These are phyloP conservation scores for Cotoneaster glaucophyllus DNA, from an alignment of 306 rosid genomes.

Conservation along the genomic window DNA sequence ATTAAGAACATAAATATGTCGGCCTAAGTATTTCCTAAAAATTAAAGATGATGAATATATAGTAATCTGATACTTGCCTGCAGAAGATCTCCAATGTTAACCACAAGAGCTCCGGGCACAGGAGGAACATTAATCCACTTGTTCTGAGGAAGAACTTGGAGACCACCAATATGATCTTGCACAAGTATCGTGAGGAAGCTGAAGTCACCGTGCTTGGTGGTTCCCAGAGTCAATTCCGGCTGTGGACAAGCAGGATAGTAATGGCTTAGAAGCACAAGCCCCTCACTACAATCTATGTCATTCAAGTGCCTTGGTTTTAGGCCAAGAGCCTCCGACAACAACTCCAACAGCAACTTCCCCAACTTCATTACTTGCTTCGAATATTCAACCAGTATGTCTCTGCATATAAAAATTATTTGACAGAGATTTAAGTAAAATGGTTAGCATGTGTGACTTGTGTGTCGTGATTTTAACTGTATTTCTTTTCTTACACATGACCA, in stretches of 20 bases:
- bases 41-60: too few relatives aligned
- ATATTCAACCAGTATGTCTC: too few relatives aligned
- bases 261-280: not conserved
- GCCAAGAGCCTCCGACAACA: constrained; percentile 14
- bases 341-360: constrained; percentile 19
- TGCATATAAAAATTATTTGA: not conserved
- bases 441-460: too few relatives aligned
- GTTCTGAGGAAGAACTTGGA: constrained; percentile 27
- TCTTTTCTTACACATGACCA: too few relatives aligned
- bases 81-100: constrained; percentile 8
- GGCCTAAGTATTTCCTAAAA: too few relatives aligned
- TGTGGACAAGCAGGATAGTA: constrained; percentile 24
- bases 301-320: constrained; percentile 2
- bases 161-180: constrained; percentile 47
- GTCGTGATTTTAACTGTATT: too few relatives aligned
- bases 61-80: constrained; percentile 3
- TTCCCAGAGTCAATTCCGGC: constrained; percentile 15
- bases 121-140: constrained; percentile 6
- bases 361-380: constrained; percentile 21
- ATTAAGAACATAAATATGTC: too few relatives aligned
- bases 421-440: too few relatives aligned
- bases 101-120: constrained; percentile 5
- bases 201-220: constrained; percentile 22
- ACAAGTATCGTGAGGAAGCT: constrained; percentile 41
- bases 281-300: constrained; percentile 10